Percentiles rank a stretch among this genome's conserved stretches.
These are phyloP conservation scores for Tricholoma terreum DNA, from an alignment of 768 basidiomycete genomes.

Conservation along the genomic window DNA sequence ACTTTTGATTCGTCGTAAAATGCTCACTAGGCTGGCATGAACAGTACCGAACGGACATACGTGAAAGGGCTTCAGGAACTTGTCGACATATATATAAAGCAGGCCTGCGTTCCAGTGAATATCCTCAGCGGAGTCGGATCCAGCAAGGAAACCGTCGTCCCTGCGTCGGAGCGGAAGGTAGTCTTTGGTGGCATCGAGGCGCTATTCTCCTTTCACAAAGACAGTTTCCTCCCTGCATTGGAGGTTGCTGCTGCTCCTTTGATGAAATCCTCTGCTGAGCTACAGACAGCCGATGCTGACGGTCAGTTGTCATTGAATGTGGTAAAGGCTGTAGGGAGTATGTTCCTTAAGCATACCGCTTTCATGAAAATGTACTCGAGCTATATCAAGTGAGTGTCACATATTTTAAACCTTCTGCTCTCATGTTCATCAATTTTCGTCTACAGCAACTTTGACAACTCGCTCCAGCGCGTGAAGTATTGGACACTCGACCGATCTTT, in stretches of 20 bases:
- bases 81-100: constrained; percentile 92
- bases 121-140: constrained; percentile 68
- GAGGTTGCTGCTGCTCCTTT: constrained; percentile 74
- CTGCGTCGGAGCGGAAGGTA: constrained; percentile 79
- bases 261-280: constrained; percentile 44
- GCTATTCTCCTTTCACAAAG: constrained; percentile 87
- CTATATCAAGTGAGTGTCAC: constrained; percentile 83
- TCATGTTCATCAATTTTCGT: constrained; percentile 2
- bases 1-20: constrained; percentile 9
- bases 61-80: constrained; percentile 92
- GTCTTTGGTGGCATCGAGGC: constrained; percentile 91
- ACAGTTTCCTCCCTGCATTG: constrained; percentile 89
- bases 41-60: constrained; percentile 91
- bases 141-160: constrained; percentile 81
- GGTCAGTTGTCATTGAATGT: constrained; percentile 72
- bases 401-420: constrained; percentile 4
- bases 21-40: constrained; percentile 7
- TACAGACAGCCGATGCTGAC: constrained; percentile 58
- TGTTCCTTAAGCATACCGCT: constrained; percentile 90
- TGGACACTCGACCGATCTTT: constrained; percentile 68
- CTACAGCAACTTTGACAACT: constrained; percentile 89
- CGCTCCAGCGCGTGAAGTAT: constrained; percentile 79
- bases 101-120: constrained; percentile 68
- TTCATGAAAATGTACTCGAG: constrained; percentile 99
- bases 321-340: constrained; percentile 79